Conservation (phyloP, 495 filamentous ascomycete species). For the Neurospora sp. region DNA sequence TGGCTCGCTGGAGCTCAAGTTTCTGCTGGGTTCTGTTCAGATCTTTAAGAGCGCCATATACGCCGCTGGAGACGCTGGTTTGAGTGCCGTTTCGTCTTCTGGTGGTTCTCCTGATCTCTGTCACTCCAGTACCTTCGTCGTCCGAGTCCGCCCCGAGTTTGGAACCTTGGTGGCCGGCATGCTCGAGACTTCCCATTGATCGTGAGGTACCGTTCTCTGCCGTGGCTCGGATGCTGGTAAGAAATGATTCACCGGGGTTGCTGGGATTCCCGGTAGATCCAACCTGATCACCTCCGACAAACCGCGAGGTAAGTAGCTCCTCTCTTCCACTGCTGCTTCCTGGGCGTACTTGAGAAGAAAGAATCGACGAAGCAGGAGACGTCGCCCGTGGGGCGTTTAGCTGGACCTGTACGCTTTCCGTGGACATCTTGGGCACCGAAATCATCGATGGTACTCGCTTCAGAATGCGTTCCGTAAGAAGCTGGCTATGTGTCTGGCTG, state of each 20-base stretch:
- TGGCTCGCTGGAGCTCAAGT: constrained; percentile 57
- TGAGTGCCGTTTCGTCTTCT: constrained; percentile 7
- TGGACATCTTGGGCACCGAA: constrained; percentile 49
- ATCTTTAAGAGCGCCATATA: constrained; percentile 30
- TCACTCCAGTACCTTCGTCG: constrained; percentile 6
- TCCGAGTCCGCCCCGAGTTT: constrained; percentile 2
- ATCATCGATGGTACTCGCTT: constrained; percentile 46
- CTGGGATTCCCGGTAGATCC: not conserved
- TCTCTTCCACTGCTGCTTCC: constrained; percentile 38
- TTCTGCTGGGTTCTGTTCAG: constrained; percentile 62
- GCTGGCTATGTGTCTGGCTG: constrained; percentile 26
- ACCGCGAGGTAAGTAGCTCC: constrained; percentile 38
- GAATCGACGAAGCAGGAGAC: constrained; percentile 19
- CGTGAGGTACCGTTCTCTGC: constrained; percentile 1
- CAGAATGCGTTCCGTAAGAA: constrained; percentile 49
- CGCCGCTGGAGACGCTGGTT: constrained; percentile 4
- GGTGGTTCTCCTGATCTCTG: constrained; percentile 29
- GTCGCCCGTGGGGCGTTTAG: constrained; percentile 28
- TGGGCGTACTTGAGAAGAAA: constrained; percentile 11
- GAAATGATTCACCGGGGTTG: constrained; percentile 17
- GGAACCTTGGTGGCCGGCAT: constrained; percentile 5
- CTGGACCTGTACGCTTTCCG: constrained; percentile 40
- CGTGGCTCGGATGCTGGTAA: constrained; percentile 8
- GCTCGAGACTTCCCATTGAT: constrained; percentile 18
- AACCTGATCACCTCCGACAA: constrained; percentile 22